These are phyloP conservation scores for Monilinia fructigena DNA, from an alignment of 2,329 filamentous ascomycete genomes.

Conservation along the genomic window DNA sequence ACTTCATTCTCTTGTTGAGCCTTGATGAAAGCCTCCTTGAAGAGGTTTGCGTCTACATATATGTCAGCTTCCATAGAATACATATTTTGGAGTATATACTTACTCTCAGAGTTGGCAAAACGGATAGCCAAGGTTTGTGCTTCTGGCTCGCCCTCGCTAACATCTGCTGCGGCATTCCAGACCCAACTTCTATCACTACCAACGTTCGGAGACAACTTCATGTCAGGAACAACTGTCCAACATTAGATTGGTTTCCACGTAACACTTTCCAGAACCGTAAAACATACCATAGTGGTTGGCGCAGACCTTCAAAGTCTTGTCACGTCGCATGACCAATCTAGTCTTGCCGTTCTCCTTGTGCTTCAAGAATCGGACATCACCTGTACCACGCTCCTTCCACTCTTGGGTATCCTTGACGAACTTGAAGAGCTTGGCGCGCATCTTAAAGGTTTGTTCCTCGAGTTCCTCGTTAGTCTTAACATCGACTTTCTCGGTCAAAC, in stretches of 20 bases:
- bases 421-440: conserved; percentile 99
- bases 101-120: conserved; percentile 97
- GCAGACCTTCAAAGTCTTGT: conserved; percentile 99
- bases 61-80: conserved; percentile 31
- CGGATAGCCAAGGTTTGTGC: conserved; percentile 94
- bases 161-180: conserved; percentile 96
- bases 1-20: conserved; percentile 94
- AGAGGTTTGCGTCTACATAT: conserved; percentile 79
- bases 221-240: conserved; percentile 81
- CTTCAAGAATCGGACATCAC: conserved; percentile 93
- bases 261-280: not conserved
- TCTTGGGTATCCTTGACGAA: conserved; percentile 89
- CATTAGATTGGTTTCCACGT: conserved; percentile 27
- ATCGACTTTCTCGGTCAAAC: conserved; percentile 94
- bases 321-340: conserved; percentile 93
- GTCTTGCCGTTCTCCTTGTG: conserved; percentile 99
- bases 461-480: conserved; percentile 97
- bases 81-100: conserved; percentile 42
- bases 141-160: conserved; percentile 97
- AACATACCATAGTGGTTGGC: conserved; percentile 97
- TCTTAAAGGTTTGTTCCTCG: conserved; percentile 98
- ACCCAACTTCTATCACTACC: conserved; percentile 99
- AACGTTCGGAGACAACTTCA: conserved; percentile 98
- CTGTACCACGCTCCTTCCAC: conserved; percentile 99
- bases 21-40: conserved; percentile 97